Evolutionary conservation across 345 rosid species (phyloP).

Genomic region (Murraya paniculata): DNA sequence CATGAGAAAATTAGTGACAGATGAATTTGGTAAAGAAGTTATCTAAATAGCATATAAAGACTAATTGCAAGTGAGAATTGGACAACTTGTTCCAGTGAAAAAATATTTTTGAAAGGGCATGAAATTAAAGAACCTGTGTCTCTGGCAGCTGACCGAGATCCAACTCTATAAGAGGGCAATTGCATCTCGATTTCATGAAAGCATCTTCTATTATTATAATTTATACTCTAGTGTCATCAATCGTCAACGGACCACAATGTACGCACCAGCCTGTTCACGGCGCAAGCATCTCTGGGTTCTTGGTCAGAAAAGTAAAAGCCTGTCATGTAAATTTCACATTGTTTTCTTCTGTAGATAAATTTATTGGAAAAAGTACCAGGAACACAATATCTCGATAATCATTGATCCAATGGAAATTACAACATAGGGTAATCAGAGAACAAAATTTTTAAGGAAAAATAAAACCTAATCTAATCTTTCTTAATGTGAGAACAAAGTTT

Average conservation of each 20-base stretch:
- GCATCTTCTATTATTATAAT: background rate
- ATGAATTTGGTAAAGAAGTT: slow-evolving; percentile 14
- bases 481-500: background rate
- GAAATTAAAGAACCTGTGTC: background rate
- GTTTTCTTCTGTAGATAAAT: background rate
- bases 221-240: no score
- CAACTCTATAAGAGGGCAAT: background rate
- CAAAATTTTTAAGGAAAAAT: background rate
- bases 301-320: background rate
- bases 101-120: background rate
- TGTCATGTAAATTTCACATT: background rate
- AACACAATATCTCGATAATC: background rate
- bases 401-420: background rate
- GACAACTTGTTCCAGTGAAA: background rate
- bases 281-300: background rate
- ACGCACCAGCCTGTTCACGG: background rate
- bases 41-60: background rate
- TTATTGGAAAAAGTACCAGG: background rate
- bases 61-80: background rate
- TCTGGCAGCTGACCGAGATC: background rate
- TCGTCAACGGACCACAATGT: background rate
- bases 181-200: background rate
- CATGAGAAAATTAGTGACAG: slow-evolving; percentile 40
- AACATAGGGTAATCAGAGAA: background rate
- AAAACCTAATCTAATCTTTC: background rate